Conservation (phyloP, 768 basidiomycete species). For the Piloderma croceum region DNA sequence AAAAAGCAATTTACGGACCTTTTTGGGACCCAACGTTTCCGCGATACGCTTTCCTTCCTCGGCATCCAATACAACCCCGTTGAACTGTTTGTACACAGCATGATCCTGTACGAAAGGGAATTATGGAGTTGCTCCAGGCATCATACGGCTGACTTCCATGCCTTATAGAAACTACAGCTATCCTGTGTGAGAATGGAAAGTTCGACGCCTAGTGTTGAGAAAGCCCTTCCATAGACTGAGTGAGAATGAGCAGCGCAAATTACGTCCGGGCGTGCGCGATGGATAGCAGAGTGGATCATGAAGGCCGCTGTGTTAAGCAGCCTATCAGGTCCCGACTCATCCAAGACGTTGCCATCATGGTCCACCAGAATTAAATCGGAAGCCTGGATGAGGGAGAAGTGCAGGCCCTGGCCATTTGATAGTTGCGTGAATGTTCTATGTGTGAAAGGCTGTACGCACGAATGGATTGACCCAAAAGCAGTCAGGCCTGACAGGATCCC, state of each 20-base stretch:
- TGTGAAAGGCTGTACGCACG: constrained; percentile 16
- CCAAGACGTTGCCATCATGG: constrained; percentile 29
- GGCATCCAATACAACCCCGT: constrained; percentile 29
- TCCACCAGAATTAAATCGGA: constrained; percentile 41
- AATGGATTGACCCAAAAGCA: constrained; percentile 49
- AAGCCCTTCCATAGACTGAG: constrained; percentile 32
- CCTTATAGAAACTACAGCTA: constrained; percentile 28
- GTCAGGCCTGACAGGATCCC: constrained; percentile 36
- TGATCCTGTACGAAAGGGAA: constrained; percentile 17
- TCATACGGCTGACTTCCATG: too few species aligned
- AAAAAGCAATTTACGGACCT: constrained; percentile 9
- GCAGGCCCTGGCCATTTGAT: constrained; percentile 28
- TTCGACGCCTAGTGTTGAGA: constrained; percentile 28
- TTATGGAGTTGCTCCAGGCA: too few species aligned
- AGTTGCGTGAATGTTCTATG: neutral
- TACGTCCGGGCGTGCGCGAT: constrained; percentile 31
- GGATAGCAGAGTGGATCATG: constrained; percentile 32
- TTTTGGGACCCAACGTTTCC: constrained; percentile 17
- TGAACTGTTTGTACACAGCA: constrained; percentile 24
- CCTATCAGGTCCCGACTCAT: constrained; percentile 28
- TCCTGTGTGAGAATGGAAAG: constrained; percentile 31
- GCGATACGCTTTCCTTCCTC: constrained; percentile 30
- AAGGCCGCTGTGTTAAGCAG: constrained; percentile 34
- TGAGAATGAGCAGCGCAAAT: constrained; percentile 31
- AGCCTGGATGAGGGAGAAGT: constrained; percentile 42